Percentiles rank a stretch among this genome's conserved stretches.
These are phyloP conservation scores for Fusarium nodosum DNA, from an alignment of 2,329 filamentous ascomycete genomes.

Conservation along the genomic window DNA sequence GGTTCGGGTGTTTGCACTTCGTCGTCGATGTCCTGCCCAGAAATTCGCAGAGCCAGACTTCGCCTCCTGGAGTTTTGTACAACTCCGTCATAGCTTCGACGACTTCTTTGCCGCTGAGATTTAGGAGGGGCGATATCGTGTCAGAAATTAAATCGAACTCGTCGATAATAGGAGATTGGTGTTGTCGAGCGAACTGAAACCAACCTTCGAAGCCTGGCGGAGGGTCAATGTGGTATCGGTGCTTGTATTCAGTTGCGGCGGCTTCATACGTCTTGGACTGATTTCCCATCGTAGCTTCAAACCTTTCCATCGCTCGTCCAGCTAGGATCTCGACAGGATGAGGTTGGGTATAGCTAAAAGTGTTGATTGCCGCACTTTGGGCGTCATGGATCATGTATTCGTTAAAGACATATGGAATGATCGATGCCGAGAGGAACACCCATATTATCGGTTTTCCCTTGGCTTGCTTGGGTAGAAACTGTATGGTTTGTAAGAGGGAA, in stretches of 20 bases:
- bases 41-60: constrained; percentile 58
- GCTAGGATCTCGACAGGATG: constrained; percentile 57
- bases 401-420: constrained; percentile 53
- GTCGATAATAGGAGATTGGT: constrained; percentile 63
- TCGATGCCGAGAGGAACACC: constrained; percentile 49
- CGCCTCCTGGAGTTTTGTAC: constrained; percentile 44
- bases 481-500: constrained; percentile 51
- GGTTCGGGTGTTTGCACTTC: constrained; percentile 53
- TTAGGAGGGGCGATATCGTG: constrained; percentile 58
- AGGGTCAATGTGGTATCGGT: constrained; percentile 59
- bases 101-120: constrained; percentile 55
- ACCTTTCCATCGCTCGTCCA: constrained; percentile 47
- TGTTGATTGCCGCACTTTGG: constrained; percentile 12
- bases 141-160: constrained; percentile 62
- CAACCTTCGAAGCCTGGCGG: constrained; percentile 63
- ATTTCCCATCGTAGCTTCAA: constrained; percentile 50
- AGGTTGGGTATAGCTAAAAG: constrained; percentile 14
- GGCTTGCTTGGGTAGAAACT: constrained; percentile 51
- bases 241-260: constrained; percentile 59
- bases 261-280: constrained; percentile 57
- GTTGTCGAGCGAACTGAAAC: constrained; percentile 58
- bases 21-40: constrained; percentile 46
- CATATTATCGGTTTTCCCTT: constrained; percentile 51
- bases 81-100: constrained; percentile 47
- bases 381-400: constrained; percentile 42